Evolutionary conservation across 2,329 filamentous ascomycete species (phyloP), one percentile per base, ranked within the genome.

Genomic region (Trichoderma simmonsii): DNA sequence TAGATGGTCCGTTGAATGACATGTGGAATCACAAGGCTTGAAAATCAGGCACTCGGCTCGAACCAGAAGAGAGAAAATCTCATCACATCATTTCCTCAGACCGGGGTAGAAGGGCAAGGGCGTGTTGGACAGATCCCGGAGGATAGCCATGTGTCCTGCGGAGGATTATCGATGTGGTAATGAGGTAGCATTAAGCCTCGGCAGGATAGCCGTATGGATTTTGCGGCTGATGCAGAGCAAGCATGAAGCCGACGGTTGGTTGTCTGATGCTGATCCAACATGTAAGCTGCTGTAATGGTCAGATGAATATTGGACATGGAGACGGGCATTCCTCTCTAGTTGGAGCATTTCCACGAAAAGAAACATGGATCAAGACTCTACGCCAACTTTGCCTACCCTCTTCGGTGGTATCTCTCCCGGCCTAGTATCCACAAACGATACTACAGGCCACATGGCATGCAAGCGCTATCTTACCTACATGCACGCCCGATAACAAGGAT

Each of bases 391-490:
- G 14, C 32, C 32, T 67, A 6, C 61, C 51, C 14, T 56, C 30
- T 18, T 39, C 54, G 64, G 64, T 67, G 32, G 39, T 67, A 26
- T 67, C 48, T 67, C 30, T 43, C 15, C 64, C 39, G 15, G 24
- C 15, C 64, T 39, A 43, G 36, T 43, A 39, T 26, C 64, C 64
- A 36, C 32, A 39, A 56, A 30, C 15, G 30, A 39, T 67, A 18
- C 64, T 54, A 67, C 64, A 21, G 51, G 18, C 64, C 64, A 67
- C 64, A 67, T 67, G 64, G 64, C 48, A 56, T 36, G 21, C 63
- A 36, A 28, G 63, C 32, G 64, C 54, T 59, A 67, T 67, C 64
- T 67, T 30, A 67, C 64, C 43, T 57, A 30, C 30, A 67, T 67
- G 63, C 63, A 57, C 15, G 14, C 43, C n/a, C 21, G 64, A 34